Evolutionary conservation across 2,329 filamentous ascomycete species (phyloP).

Genomic region (Leptoxyphium fumago): DNA sequence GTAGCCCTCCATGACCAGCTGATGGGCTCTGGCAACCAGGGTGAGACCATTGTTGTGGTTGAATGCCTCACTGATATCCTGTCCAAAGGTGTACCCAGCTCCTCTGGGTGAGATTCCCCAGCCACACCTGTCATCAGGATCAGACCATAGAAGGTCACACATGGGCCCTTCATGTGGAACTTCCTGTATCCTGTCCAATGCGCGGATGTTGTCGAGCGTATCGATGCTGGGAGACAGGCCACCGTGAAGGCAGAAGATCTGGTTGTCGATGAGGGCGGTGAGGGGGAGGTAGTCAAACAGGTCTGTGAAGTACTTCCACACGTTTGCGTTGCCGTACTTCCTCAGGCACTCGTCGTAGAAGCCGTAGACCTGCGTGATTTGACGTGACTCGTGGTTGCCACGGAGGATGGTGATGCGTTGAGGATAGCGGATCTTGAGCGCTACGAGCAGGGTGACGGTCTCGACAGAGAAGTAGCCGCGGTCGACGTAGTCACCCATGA

Average conservation of each 20-base stretch:
- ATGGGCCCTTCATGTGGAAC: slow-evolving; percentile 97
- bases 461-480: slow-evolving; percentile 98
- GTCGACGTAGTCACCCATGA: slow-evolving; percentile 99
- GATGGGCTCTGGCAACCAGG: slow-evolving; percentile 87
- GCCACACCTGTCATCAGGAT: slow-evolving; percentile 79
- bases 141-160: slow-evolving; percentile 95
- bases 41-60: slow-evolving; percentile 98
- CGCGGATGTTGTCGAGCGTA: slow-evolving; percentile 88
- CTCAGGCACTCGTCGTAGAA: slow-evolving; percentile 98
- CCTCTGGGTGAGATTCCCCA: slow-evolving; percentile 54
- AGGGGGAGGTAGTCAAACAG: slow-evolving; percentile 97
- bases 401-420: slow-evolving; percentile 96
- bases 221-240: slow-evolving; percentile 93
- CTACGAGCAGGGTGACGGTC: slow-evolving; percentile 90
- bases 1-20: slow-evolving; percentile 98
- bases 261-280: slow-evolving; percentile 94
- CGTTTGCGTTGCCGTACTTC: slow-evolving; percentile 97
- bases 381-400: slow-evolving; percentile 96
- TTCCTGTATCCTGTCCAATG: slow-evolving; percentile 91
- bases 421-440: slow-evolving; percentile 94
- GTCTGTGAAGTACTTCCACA: slow-evolving; percentile 99
- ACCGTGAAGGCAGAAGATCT: slow-evolving; percentile 97
- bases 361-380: slow-evolving; percentile 98
- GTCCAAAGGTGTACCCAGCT: slow-evolving; percentile 55
- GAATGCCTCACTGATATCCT: slow-evolving; percentile 97